These are phyloP conservation scores for Cicer arietinum DNA, from an alignment of 306 rosid species.

Conservation along the genomic window DNA sequence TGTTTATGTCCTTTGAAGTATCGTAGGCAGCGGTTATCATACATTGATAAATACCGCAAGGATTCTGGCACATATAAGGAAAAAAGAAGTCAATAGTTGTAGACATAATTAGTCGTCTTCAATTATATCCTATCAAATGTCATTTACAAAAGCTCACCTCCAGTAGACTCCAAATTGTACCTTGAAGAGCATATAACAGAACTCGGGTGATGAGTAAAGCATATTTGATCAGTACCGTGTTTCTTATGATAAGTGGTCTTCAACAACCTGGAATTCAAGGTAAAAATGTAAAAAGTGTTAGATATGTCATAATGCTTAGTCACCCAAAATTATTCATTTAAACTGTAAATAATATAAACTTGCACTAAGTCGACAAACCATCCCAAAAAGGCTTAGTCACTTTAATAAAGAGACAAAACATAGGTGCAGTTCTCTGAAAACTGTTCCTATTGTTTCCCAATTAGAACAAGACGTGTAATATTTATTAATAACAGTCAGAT, in stretches of 20 bases:
- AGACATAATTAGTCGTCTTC: constrained; percentile 16
- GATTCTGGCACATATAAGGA: constrained; percentile 61
- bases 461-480: too few relatives aligned
- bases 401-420: not conserved
- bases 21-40: constrained; percentile 88
- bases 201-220: constrained; percentile 95
- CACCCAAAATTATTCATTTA: constrained; percentile 1
- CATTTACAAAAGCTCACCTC: constrained; percentile 59
- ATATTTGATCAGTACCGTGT: constrained; percentile 87
- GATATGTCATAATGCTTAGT: constrained; percentile 1
- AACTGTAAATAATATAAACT: constrained; percentile 34
- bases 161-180: constrained; percentile 78
- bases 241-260: constrained; percentile 94
- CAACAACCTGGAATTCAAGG: constrained; percentile 66
- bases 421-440: not conserved
- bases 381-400: not conserved
- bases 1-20: constrained; percentile 97
- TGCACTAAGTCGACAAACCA: constrained; percentile 5
- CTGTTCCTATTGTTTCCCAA: too few relatives aligned
- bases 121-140: constrained; percentile 25
- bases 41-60: constrained; percentile 88
- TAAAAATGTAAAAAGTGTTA: constrained; percentile 28
- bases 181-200: constrained; percentile 94
- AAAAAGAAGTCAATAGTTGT: constrained; percentile 37
- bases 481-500: too few relatives aligned